These are phyloP conservation scores for Papiliotrema nemorosa DNA, from an alignment of 1,284 basidiomycete species.

Conservation along the genomic window DNA sequence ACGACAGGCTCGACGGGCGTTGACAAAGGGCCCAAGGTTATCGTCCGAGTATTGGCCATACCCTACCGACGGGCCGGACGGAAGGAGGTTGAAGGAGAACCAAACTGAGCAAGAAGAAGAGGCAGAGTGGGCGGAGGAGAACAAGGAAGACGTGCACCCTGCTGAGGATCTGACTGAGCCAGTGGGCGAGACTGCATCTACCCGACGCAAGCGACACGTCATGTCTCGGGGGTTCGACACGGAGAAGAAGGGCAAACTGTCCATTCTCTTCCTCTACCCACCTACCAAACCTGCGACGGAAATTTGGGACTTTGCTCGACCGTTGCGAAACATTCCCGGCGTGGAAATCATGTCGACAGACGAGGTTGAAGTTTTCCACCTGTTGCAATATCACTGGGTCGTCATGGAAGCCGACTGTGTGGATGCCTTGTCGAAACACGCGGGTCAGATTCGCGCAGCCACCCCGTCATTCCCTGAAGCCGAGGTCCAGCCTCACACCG, in stretches of 20 bases:
- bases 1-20: constrained; percentile 29
- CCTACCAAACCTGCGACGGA: constrained; percentile 21
- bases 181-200: too few relatives aligned
- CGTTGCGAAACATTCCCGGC: constrained; percentile 53
- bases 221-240: neutral
- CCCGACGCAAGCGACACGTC: too few relatives aligned
- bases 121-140: neutral
- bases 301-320: constrained; percentile 20
- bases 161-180: neutral
- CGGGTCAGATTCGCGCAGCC: constrained; percentile 5
- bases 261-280: constrained; percentile 45
- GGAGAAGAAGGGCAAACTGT: constrained; percentile 23
- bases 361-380: constrained; percentile 70
- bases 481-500: constrained; percentile 40
- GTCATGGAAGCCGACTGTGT: constrained; percentile 40
- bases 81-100: neutral
- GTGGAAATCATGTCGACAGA: constrained; percentile 62
- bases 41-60: neutral
- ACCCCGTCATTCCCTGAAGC: constrained; percentile 44
- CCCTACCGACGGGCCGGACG: neutral
- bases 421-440: constrained; percentile 52
- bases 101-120: neutral
- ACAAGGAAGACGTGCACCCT: neutral
- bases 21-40: constrained; percentile 5
- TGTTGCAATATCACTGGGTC: constrained; percentile 62